Evolutionary conservation across 257 asterid genomes (phyloP).

Genomic region (Solanum etuberosum): DNA sequence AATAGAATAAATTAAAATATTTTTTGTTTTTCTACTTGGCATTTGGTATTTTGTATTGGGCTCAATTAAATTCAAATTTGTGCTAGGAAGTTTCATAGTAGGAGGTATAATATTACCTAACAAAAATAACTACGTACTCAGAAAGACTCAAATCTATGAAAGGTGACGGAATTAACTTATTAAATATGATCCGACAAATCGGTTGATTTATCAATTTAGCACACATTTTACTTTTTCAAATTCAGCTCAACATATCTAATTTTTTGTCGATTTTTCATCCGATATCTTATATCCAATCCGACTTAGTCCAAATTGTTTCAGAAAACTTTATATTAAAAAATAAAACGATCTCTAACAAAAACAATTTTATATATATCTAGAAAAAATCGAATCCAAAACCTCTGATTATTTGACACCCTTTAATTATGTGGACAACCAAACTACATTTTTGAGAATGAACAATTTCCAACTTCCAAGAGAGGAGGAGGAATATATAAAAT

Average conservation of each 20-base stretch:
- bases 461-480: neutral
- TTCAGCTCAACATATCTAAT: neutral
- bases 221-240: neutral
- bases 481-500: neutral
- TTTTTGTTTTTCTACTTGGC: too few species aligned
- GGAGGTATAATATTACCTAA: too few species aligned
- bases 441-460: neutral
- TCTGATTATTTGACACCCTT: accelerated
- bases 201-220: neutral
- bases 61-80: too few species aligned
- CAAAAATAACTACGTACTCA: too few species aligned
- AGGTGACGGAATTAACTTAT: neutral
- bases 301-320: too few species aligned
- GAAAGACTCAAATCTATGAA: neutral
- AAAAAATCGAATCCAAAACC: accelerated
- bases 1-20: too few species aligned
- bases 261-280: accelerated
- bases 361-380: accelerated
- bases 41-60: too few species aligned
- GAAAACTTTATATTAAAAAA: too few species aligned
- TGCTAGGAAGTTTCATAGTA: too few species aligned
- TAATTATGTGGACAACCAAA: too few species aligned
- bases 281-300: accelerated
- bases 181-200: neutral
- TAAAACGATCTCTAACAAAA: too few species aligned